phyloP scores from a whole-genome alignment of 495 filamentous ascomycete species.

The Astrocystis sublimbata region DNA sequence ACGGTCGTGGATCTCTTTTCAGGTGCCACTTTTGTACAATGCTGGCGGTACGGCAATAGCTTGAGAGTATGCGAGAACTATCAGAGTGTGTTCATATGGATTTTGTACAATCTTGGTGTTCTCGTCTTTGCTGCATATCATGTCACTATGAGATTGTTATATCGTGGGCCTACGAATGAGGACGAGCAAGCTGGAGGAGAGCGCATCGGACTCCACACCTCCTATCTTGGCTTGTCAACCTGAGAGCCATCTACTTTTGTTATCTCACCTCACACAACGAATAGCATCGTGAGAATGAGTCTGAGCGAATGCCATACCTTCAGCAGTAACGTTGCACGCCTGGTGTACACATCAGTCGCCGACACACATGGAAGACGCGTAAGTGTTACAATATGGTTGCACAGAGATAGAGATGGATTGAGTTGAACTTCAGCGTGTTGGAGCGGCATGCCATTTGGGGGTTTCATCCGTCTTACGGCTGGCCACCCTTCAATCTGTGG shows the following conservation, averaged over 20 bases:
- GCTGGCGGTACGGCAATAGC: too few relatives aligned
- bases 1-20: background rate
- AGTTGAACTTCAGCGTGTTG: background rate
- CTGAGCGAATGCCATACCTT: background rate
- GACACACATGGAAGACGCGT: background rate
- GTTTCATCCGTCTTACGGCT: conserved; percentile 8
- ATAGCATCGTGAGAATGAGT: background rate
- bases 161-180: background rate
- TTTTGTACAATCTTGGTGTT: background rate
- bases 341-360: background rate
- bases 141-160: background rate
- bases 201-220: background rate
- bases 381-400: background rate
- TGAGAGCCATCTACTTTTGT: background rate
- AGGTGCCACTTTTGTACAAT: background rate
- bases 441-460: conserved; percentile 4
- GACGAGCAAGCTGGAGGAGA: background rate
- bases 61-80: too few relatives aligned
- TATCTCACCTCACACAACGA: background rate
- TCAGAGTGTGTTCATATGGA: background rate
- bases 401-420: background rate
- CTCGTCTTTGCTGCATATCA: background rate
- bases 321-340: conserved; percentile 11
- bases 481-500: background rate
- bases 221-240: background rate